Evolutionary conservation across 257 asterid species (phyloP).

Genomic region (Thymus mandschuricus): DNA sequence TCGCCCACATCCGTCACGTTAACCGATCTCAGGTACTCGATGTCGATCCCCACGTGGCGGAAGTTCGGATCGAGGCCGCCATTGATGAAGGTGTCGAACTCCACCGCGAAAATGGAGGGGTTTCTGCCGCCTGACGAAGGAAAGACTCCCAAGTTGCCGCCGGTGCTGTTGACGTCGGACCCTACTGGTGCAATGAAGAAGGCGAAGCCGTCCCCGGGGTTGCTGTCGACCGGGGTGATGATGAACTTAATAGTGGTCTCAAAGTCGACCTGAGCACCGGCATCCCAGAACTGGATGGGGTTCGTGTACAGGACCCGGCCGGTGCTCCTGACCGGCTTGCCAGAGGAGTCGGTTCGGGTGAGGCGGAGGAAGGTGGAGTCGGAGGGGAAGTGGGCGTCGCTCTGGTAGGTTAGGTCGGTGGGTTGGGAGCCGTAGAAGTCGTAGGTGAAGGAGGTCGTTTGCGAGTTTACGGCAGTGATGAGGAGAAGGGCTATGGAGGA

Average conservation of each 20-base stretch:
- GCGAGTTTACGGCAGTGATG: not conserved
- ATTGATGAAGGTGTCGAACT: not conserved
- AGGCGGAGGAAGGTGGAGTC: not conserved
- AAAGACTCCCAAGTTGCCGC: not conserved
- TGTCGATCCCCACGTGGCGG: slow-evolving; percentile 6
- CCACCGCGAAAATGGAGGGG: not conserved
- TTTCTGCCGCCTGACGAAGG: not conserved
- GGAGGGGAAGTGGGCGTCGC: not conserved
- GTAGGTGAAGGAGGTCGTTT: not conserved
- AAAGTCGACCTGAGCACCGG: not conserved
- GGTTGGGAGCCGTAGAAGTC: not conserved
- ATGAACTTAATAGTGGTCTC: not conserved
- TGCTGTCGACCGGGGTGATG: not conserved
- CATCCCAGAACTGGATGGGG: not conserved
- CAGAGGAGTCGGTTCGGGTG: not conserved
- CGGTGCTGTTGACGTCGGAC: not conserved
- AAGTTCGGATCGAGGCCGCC: not conserved
- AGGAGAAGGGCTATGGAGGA: not conserved
- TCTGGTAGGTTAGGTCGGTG: not conserved
- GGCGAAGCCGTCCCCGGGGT: slow-evolving; percentile 1
- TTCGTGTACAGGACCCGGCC: not conserved
- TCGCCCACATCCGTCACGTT: not conserved
- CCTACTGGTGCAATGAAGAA: slow-evolving; percentile 10
- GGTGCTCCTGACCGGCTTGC: not conserved
- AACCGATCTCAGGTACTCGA: not conserved